phyloP scores from a whole-genome alignment of 2,329 filamentous ascomycete genomes.

The Chrysoporthe cubensis region DNA sequence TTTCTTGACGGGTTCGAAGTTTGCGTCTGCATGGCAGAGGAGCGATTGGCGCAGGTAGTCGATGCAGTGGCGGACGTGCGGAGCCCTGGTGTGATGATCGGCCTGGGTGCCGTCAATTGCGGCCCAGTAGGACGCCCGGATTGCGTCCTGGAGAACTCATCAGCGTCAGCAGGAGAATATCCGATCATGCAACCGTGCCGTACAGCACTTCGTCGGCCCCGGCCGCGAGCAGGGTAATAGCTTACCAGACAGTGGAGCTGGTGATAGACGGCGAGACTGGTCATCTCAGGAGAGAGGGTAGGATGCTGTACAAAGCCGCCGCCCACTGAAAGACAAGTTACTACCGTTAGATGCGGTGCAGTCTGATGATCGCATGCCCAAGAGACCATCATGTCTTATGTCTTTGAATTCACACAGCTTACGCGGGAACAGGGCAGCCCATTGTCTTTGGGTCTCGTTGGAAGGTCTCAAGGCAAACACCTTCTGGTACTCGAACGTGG shows the following conservation, averaged over 20 bases:
- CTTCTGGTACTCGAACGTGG: too few relatives aligned
- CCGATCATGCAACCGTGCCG: neutral
- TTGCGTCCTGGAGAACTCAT: neutral
- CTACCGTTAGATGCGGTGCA: neutral
- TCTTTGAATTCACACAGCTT: too few relatives aligned
- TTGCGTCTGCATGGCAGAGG: neutral
- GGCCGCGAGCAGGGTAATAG: too few relatives aligned
- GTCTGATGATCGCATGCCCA: neutral
- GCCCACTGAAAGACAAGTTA: neutral
- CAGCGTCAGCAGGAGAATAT: neutral
- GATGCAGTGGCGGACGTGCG: neutral
- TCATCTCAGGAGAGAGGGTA: neutral
- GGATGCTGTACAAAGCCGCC: neutral
- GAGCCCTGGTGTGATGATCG: neutral
- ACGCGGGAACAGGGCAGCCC: too few relatives aligned
- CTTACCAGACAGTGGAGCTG: neutral
- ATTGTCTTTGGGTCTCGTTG: too few relatives aligned
- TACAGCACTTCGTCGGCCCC: neutral
- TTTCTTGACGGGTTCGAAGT: neutral
- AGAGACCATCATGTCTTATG: neutral
- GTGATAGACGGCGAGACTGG: neutral
- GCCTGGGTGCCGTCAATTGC: neutral
- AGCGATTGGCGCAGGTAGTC: neutral
- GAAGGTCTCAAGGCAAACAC: too few relatives aligned
- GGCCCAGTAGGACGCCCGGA: neutral